Percentiles rank a stretch among this genome's conserved stretches.
Evolutionary conservation across 225 moss, liverwort and hornwort genomes (phyloP).

Genomic region (Polytrichum formosum): DNA sequence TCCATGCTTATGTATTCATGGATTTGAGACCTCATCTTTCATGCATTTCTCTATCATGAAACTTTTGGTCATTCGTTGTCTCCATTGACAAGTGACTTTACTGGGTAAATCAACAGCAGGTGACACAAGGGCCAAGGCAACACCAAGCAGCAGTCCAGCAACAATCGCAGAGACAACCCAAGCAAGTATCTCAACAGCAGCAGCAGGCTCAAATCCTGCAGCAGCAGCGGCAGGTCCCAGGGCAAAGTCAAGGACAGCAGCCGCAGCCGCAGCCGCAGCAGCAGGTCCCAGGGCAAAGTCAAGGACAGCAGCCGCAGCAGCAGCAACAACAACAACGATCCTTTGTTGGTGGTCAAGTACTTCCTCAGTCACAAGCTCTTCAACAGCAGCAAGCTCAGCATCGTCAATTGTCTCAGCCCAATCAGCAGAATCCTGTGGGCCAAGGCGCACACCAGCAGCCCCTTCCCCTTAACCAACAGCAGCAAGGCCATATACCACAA

Average conservation of each 20-base stretch:
- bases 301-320: constrained; percentile 1
- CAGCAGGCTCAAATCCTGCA: neutral
- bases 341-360: constrained; percentile 30
- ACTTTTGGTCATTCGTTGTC: no score
- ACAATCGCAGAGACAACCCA: neutral
- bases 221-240: neutral
- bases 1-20: neutral
- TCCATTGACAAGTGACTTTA: no score
- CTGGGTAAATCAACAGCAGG: constrained; percentile 7
- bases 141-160: constrained; percentile 37
- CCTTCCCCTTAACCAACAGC: constrained; percentile 29
- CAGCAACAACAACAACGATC: constrained; percentile 23
- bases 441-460: constrained; percentile 26
- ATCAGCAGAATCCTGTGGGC: constrained; percentile 27
- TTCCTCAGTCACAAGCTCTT: constrained; percentile 35
- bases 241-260: constrained; percentile 2
- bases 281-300: neutral
- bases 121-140: constrained; percentile 46
- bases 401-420: constrained; percentile 28
- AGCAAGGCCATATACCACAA: constrained; percentile 36
- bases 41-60: neutral
- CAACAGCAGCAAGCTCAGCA: constrained; percentile 49
- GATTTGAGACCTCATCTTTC: neutral
- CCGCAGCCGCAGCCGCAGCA: constrained; percentile 6
- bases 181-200: neutral